Evolutionary conservation across 2,329 filamentous ascomycete species (phyloP).

Genomic region (Pseudocercospora vitis): DNA sequence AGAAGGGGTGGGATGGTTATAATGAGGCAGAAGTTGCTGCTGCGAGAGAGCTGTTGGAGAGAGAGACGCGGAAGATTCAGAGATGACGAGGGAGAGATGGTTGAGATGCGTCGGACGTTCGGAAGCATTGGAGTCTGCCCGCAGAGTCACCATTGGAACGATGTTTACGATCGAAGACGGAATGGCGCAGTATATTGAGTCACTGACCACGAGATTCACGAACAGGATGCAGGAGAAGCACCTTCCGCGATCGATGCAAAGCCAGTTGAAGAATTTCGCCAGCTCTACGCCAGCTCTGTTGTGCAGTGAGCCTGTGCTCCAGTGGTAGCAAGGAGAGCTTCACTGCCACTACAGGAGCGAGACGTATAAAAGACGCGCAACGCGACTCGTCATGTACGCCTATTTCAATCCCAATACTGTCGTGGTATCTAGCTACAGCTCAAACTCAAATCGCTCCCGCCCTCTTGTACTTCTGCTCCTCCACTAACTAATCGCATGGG

Average conservation of each 20-base stretch:
- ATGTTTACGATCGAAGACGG: too few species aligned
- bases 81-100: constrained; percentile 27
- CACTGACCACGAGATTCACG: too few species aligned
- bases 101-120: background rate
- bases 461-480: background rate
- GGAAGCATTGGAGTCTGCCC: background rate
- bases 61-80: constrained; percentile 45
- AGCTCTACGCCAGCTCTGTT: too few species aligned
- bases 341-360: too few species aligned
- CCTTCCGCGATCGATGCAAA: too few species aligned
- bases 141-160: background rate
- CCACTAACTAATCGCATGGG: constrained; percentile 60
- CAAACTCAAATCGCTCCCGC: background rate
- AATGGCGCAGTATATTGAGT: too few species aligned
- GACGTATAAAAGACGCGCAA: background rate
- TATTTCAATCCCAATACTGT: constrained; percentile 1
- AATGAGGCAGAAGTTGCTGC: constrained; percentile 70
- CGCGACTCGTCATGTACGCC: background rate
- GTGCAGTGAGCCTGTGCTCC: too few species aligned
- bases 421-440: constrained; percentile 7
- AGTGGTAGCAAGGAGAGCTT: too few species aligned
- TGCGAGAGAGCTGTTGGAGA: constrained; percentile 65
- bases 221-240: too few species aligned
- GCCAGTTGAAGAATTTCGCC: too few species aligned
- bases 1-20: constrained; percentile 72